phyloP scores from a whole-genome alignment of 2,329 filamentous ascomycete genomes.

The Phaeomoniella chlamydospora region DNA sequence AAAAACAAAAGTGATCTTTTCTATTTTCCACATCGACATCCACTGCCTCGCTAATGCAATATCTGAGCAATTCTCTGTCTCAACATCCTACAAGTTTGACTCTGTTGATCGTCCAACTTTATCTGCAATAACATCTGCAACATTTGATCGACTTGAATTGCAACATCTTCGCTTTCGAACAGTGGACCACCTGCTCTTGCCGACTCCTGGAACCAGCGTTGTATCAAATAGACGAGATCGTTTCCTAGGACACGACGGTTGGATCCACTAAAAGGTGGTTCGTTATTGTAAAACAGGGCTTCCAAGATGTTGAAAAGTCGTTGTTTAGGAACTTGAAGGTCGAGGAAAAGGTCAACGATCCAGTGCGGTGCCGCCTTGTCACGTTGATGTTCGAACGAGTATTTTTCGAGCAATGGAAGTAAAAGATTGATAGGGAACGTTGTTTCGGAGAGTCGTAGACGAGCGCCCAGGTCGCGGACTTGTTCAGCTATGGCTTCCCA shows the following conservation, averaged over 20 bases:
- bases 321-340: slow-evolving; percentile 47
- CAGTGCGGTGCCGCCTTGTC: slow-evolving; percentile 34
- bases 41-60: slow-evolving; percentile 3
- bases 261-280: slow-evolving; percentile 46
- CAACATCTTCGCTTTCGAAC: slow-evolving; percentile 47
- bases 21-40: neutral
- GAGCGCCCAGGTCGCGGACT: slow-evolving; percentile 41
- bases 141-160: slow-evolving; percentile 29
- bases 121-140: slow-evolving; percentile 13
- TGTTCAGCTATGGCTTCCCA: slow-evolving; percentile 36
- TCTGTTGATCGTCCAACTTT: slow-evolving; percentile 2
- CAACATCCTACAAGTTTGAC: slow-evolving; percentile 1
- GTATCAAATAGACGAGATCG: slow-evolving; percentile 47
- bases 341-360: slow-evolving; percentile 52
- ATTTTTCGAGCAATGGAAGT: slow-evolving; percentile 40
- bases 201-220: slow-evolving; percentile 46
- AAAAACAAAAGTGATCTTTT: no score
- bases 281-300: slow-evolving; percentile 51
- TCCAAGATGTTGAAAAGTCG: slow-evolving; percentile 48
- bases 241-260: slow-evolving; percentile 42
- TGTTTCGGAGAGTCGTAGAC: slow-evolving; percentile 40
- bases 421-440: slow-evolving; percentile 32
- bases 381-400: slow-evolving; percentile 35
- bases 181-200: slow-evolving; percentile 37
- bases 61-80: slow-evolving; percentile 1